phyloP scores from a whole-genome alignment of 805 yeast genomes.

The Metschnikowia koreensis region DNA sequence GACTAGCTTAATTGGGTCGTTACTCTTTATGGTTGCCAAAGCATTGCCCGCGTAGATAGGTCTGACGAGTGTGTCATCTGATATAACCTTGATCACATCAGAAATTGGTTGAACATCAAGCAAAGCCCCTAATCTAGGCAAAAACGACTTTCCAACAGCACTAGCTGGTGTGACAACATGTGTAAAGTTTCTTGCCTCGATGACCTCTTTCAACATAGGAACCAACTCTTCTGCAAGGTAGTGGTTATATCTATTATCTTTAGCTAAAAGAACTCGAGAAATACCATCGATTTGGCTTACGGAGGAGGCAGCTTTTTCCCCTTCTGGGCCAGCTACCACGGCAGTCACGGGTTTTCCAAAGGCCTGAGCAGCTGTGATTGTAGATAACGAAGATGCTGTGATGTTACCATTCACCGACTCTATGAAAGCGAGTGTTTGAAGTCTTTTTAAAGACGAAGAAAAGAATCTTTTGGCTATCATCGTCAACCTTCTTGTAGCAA shows the following conservation, averaged over 20 bases:
- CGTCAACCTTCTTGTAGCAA: background rate
- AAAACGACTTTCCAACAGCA: conserved; percentile 80
- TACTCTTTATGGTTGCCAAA: conserved; percentile 71
- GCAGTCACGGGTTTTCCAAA: conserved; percentile 82
- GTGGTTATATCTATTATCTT: conserved; percentile 59
- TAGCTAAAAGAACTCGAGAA: conserved; percentile 55
- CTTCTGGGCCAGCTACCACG: conserved; percentile 65
- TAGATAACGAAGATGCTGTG: conserved; percentile 66
- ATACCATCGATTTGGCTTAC: conserved; percentile 55
- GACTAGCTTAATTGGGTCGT: conserved; percentile 62
- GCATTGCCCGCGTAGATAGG: conserved; percentile 98
- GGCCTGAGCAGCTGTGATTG: conserved; percentile 73
- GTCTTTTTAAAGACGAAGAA: conserved; percentile 12
- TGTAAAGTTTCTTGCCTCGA: conserved; percentile 48
- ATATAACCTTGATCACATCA: conserved; percentile 69
- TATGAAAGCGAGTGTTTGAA: conserved; percentile 67
- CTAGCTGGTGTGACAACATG: conserved; percentile 81
- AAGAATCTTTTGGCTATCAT: conserved; percentile 16
- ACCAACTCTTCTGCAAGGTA: conserved; percentile 78
- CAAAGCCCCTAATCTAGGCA: conserved; percentile 85
- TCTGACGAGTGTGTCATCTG: conserved; percentile 74
- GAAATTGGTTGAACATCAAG: conserved; percentile 86
- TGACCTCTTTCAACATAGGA: conserved; percentile 55
- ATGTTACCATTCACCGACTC: conserved; percentile 59
- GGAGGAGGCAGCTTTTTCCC: conserved; percentile 43